Evolutionary conservation across 1,284 basidiomycete species (phyloP), one percentile per base, ranked within the genome.

Genomic region (Retiboletus flavoniger): DNA sequence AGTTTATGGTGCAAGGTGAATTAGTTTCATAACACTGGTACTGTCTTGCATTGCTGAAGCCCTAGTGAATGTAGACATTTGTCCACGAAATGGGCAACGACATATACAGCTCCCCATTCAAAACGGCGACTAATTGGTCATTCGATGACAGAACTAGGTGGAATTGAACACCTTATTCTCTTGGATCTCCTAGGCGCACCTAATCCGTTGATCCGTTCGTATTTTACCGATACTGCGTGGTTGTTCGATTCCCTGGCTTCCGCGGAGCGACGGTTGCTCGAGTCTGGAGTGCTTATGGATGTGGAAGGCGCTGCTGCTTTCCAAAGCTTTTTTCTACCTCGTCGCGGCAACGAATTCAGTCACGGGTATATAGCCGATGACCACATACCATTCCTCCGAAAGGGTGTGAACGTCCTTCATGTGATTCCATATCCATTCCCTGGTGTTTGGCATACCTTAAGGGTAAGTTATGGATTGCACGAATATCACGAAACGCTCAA

Each of bases 391-490:
- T 99, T 99, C 74, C 66, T 97, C 42, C 72, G 77, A 35, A 74
- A 78, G 50, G 97, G 96, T 7, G 95, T 99, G 17, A 93, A 86
- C 53, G 76, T 98, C 46, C 72, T 99, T 58, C 97, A 99, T 70
- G 68, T 99, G 47, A 99, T 99, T 56, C 75, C 95, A 0, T 83
- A 82, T 40, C 95, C 93, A 0, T 99, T 99, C 70, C 97, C 97
- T 0, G 57, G 48, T 2, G 95, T 97, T 7, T 98, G 96, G 97
- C 97, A 98, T 72, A 89, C 81, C 14, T 68, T 94, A 28, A 69
- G 66, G 53, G 92, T 93, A 61, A 63, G 83, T 62, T 9, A 11
- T 52, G 9, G 29, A 41, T 59, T 24, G n/a, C 42, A 32, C 35
- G 36, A 46, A 49, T 49, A 8, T 40, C 34, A 32, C 5, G 16